Base-by-base conservation (phyloP, 768 basidiomycete genomes). In the Psilocybe sp. region DNA sequence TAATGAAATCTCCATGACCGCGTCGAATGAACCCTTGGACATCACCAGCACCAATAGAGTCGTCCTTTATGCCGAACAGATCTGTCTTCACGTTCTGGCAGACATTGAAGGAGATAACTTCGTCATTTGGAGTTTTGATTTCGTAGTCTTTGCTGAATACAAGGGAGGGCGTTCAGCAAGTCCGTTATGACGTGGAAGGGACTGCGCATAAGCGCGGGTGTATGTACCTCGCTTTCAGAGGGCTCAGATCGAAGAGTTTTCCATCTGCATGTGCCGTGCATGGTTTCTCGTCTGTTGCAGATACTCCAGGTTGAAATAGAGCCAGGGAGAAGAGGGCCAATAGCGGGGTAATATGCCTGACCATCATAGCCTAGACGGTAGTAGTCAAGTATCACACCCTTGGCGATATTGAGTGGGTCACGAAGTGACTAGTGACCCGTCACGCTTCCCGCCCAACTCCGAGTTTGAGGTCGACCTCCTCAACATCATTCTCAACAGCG, bases 241-340 rank as follows among this genome's bases (percentile, higher is more conserved):
- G 70, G 58, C 70, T 88, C 43, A 91, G 67, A 63, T 90, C 84
- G 52, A 83, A 91, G 65, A 73, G 86, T 32, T 78, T 79, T 20
- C 78, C 80, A 31, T 74, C 69, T 15, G 77, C 70, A 54, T 77
- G 78, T 1, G 75, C 60, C 1, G 84, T 85, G 58, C 88, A 90
- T n/a, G 81, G 72, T 40, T 75, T 74, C 13, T 88, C 23, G 23
- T 28, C 84, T n/a, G 71, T 65, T 13, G 64, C 69, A 39, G 52
- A 41, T 2, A 51, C 55, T 11, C 52, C 36, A 7, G 50, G 35
- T 14, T 43, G 33, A 14, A 60, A 31, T 6, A 49, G 43, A 15
- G 56, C 20, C 31, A 59, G 38, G 18, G 57, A 23, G 18, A 59
- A 47, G 12, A 59, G 23, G 32, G 52, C 37, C 4, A 35, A 32